Base-by-base conservation (phyloP, 1,284 basidiomycete species). In the Singerocomus inundabilis region DNA sequence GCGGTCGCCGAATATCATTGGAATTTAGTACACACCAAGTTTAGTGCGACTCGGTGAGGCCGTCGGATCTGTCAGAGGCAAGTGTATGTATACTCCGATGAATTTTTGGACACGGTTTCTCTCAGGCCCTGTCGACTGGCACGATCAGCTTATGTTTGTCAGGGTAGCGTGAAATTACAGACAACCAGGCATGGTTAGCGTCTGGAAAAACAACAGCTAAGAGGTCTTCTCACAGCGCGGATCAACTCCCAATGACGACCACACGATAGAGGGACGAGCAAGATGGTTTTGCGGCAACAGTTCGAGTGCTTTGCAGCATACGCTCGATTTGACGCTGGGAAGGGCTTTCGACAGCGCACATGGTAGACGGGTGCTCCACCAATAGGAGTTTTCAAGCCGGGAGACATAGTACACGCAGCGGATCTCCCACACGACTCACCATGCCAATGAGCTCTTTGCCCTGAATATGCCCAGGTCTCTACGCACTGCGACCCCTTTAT, bases 371-470 rank as follows among this genome's bases (percentile, higher is more conserved):
- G n/a, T 15, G 12, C 24, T 28, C 42, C 32, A 28, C 42, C 43
- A 42, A 44, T 30, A 6, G 37, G 9, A 26, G n/a, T n/a, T n/a
- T n/a, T n/a, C n/a, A n/a, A n/a, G n/a, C n/a, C n/a, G n/a, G n/a
- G n/a, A n/a, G n/a, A n/a, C 40, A 41, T 15, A 34, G 32, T 15
- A 15, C 4, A 16, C 21, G 25, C 33, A 49, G 6, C 31, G 37
- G 40, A 26, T 39, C 16, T 52, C 40, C 5, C 53, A 46, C 48
- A 56, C 35, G 4, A 9, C 21, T 57, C n/a, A 16, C 29, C 46
- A 37, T 55, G 56, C 25, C 25, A 9, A 21, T 43, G 11, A n/a
- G 9, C 13, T 9, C 13, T 46, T 48, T 26, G 3, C n/a, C 25
- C 32, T 29, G 46, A 25, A 12, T 4, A 11, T 24, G 2, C 9